phyloP scores from a whole-genome alignment of 345 rosid genomes.

The Gynandropsis gynandra region DNA sequence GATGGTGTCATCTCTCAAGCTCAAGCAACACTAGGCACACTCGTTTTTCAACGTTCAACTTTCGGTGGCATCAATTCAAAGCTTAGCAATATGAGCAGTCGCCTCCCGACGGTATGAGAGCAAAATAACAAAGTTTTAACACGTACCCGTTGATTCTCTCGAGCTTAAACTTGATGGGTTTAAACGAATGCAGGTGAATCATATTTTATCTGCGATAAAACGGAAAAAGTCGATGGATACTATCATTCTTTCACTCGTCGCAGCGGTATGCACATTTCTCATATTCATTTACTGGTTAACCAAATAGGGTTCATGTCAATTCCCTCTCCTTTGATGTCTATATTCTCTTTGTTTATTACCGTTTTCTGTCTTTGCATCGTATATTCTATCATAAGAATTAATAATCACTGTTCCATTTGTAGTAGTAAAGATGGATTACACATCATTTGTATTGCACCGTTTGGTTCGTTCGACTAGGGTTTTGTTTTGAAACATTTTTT shows the following conservation, averaged over 20 bases:
- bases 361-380: too few relatives aligned
- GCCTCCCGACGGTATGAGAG: slow-evolving; percentile 69
- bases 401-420: too few relatives aligned
- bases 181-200: slow-evolving; percentile 65
- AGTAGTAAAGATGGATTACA: too few relatives aligned
- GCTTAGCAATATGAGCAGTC: slow-evolving; percentile 84
- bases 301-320: slow-evolving; percentile 38
- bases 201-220: slow-evolving; percentile 72
- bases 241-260: slow-evolving; percentile 84
- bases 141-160: too few relatives aligned
- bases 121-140: too few relatives aligned
- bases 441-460: too few relatives aligned
- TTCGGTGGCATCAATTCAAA: slow-evolving; percentile 94
- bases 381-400: too few relatives aligned
- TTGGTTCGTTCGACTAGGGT: too few relatives aligned
- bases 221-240: slow-evolving; percentile 96
- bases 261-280: slow-evolving; percentile 90
- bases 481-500: too few relatives aligned
- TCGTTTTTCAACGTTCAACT: slow-evolving; percentile 80
- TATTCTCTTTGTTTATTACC: too few relatives aligned
- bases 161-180: neutral
- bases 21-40: slow-evolving; percentile 82
- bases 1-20: slow-evolving; percentile 95
- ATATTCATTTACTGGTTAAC: slow-evolving; percentile 90
- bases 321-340: too few relatives aligned